These are phyloP conservation scores for Fagopyrum esculentum DNA, from an alignment of 148 eudicot species.

Conservation along the genomic window DNA sequence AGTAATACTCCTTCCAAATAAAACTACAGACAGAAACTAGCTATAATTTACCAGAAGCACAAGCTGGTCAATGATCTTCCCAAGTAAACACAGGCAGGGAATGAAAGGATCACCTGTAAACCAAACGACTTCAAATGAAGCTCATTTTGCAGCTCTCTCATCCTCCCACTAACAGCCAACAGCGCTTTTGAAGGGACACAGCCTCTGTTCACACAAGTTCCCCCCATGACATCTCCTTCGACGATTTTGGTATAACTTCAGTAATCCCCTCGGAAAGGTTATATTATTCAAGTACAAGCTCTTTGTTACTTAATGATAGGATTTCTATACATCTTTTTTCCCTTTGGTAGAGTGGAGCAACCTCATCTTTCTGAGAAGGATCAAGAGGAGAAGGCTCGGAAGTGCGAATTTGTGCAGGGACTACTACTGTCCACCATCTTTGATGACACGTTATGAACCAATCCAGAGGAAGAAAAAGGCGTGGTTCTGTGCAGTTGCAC, in stretches of 20 bases:
- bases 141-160: constrained; percentile 98
- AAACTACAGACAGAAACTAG: neutral
- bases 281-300: neutral
- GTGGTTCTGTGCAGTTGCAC: constrained; percentile 9
- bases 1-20: neutral
- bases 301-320: neutral
- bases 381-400: constrained; percentile 66
- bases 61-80: neutral
- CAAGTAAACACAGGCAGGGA: neutral
- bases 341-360: constrained; percentile 24
- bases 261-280: neutral
- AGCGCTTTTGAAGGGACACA: constrained; percentile 99
- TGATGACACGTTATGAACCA: constrained; percentile 35
- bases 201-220: constrained; percentile 98
- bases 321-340: neutral
- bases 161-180: constrained; percentile 97
- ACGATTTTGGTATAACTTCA: neutral
- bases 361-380: constrained; percentile 57
- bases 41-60: neutral
- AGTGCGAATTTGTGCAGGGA: constrained; percentile 63
- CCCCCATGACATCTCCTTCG: constrained; percentile 98
- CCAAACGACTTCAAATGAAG: constrained; percentile 97
- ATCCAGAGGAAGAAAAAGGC: neutral
- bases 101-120: constrained; percentile 52
- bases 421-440: constrained; percentile 62